These are phyloP conservation scores for Entomortierella beljakovae DNA, from an alignment of 192 early-diverging fungal species.

Conservation along the genomic window DNA sequence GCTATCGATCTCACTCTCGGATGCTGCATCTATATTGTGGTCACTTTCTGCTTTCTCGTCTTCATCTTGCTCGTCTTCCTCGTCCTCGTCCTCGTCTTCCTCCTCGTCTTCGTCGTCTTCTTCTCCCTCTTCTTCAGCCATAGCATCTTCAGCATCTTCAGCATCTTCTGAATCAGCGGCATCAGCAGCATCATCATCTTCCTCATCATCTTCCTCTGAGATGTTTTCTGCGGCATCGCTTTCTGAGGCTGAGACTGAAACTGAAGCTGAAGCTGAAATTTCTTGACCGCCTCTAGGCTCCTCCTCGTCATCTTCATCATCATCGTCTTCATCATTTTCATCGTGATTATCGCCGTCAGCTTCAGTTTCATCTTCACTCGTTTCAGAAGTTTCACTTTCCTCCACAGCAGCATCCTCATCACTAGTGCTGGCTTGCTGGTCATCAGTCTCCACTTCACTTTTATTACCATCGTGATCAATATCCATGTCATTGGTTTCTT, in stretches of 20 bases:
- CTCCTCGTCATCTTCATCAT: background rate
- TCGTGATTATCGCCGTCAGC: background rate
- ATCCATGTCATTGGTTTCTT: constrained; percentile 11
- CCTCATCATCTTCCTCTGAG: constrained; percentile 11
- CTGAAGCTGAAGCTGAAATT: too few species aligned
- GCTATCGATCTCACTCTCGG: background rate
- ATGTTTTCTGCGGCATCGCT: background rate
- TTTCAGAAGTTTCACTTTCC: background rate
- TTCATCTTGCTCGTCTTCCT: background rate
- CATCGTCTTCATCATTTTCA: background rate
- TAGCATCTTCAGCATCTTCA: background rate
- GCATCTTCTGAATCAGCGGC: constrained; percentile 1
- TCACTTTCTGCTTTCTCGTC: constrained; percentile 1
- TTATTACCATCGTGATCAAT: constrained; percentile 4
- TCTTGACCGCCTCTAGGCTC: too few species aligned
- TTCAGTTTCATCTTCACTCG: constrained; percentile 13
- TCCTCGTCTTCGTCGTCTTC: constrained; percentile 7
- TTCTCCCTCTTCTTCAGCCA: background rate
- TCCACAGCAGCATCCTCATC: background rate
- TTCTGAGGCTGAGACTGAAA: background rate
- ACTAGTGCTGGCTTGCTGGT: background rate
- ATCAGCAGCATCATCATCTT: background rate
- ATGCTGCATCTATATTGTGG: background rate
- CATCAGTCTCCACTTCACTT: constrained; percentile 6
- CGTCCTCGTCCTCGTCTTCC: background rate